Evolutionary conservation across 2,329 filamentous ascomycete genomes (phyloP).

Genomic region (Aspergillus ustus): DNA sequence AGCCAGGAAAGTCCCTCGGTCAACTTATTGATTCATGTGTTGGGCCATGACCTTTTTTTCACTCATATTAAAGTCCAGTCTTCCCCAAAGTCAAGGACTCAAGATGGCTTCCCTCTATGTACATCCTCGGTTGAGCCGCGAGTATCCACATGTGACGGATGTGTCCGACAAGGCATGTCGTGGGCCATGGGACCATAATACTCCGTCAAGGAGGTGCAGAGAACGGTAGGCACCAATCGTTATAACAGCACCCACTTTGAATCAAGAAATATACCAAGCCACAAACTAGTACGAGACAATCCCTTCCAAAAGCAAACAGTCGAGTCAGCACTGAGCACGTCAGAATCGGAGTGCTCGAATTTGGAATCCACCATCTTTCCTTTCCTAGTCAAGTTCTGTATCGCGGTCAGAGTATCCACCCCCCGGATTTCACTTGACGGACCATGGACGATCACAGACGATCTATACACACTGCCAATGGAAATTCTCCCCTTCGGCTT

Average conservation of each 20-base stretch:
- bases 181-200: neutral
- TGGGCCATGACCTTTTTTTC: neutral
- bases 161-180: no score
- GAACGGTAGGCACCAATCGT: neutral
- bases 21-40: neutral
- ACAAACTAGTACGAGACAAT: neutral
- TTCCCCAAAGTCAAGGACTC: neutral
- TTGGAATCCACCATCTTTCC: neutral
- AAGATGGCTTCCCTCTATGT: neutral
- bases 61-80: neutral
- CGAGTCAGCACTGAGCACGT: slow-evolving; percentile 1
- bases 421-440: neutral
- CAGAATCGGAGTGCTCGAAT: neutral
- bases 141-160: neutral
- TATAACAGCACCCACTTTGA: neutral
- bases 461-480: neutral
- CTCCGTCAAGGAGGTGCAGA: neutral
- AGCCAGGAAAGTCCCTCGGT: neutral
- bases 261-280: neutral
- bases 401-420: neutral
- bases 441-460: neutral
- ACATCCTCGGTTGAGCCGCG: neutral
- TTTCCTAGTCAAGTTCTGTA: neutral
- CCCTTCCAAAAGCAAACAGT: neutral
- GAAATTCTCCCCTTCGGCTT: neutral